These are phyloP conservation scores for Magnolia kwangsiensis DNA, from an alignment of 164 flowering plant genomes.

Conservation along the genomic window DNA sequence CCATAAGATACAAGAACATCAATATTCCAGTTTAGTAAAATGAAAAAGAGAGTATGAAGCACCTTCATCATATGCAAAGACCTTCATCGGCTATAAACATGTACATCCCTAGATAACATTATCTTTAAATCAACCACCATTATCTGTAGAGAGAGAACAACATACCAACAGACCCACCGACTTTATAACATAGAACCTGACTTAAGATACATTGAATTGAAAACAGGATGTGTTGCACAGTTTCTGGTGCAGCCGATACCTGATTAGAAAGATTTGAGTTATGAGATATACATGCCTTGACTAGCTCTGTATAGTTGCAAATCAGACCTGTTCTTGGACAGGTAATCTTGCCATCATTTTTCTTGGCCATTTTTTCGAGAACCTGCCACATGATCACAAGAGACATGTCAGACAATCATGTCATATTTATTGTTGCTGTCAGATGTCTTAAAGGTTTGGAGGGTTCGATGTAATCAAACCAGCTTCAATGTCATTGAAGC, in stretches of 20 bases:
- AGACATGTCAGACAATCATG: not conserved
- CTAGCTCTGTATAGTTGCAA: constrained; percentile 63
- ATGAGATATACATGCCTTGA: constrained; percentile 91
- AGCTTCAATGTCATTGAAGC: too few species aligned
- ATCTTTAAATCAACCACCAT: too few species aligned
- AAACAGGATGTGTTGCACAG: too few species aligned
- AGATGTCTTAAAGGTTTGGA: too few species aligned
- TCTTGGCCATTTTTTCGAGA: constrained; percentile 87
- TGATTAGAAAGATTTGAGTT: constrained; percentile 2
- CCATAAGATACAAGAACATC: too few species aligned
- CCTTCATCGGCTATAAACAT: too few species aligned
- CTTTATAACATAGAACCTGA: not conserved
- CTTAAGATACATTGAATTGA: not conserved
- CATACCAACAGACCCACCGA: not conserved
- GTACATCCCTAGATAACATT: too few species aligned
- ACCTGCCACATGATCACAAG: constrained; percentile 48
- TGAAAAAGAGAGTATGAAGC: too few species aligned
- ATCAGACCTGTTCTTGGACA: constrained; percentile 84
- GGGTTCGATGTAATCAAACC: too few species aligned
- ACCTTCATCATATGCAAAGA: too few species aligned
- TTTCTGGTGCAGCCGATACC: not conserved
- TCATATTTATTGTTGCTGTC: not conserved
- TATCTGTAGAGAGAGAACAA: not conserved
- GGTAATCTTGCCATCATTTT: constrained; percentile 72
- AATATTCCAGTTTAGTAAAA: too few species aligned